Evolutionary conservation across 768 basidiomycete species (phyloP).

Genomic region (Rhodotorula taiwanensis): DNA sequence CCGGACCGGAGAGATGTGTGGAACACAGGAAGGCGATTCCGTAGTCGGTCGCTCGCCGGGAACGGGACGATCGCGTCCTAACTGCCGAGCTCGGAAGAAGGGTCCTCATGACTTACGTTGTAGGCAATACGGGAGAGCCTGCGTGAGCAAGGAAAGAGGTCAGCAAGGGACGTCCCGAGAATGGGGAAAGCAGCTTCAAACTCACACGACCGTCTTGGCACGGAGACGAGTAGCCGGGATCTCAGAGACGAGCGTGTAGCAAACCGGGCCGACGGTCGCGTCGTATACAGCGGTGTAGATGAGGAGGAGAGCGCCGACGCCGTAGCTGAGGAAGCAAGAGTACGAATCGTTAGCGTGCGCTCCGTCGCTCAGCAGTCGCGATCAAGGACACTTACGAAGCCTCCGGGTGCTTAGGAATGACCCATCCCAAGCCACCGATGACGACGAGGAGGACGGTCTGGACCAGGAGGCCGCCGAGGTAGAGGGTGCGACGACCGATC

Average conservation of each 20-base stretch:
- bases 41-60: no score
- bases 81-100: no score
- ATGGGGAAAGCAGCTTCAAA: no score
- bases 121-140: conserved; percentile 21
- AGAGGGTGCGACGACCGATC: conserved; percentile 46
- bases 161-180: conserved; percentile 12
- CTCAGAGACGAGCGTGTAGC: conserved; percentile 33
- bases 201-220: conserved; percentile 44
- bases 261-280: conserved; percentile 18
- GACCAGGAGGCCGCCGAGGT: conserved; percentile 43
- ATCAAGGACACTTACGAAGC: background rate
- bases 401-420: conserved; percentile 9
- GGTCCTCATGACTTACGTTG: no score
- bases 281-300: conserved; percentile 41
- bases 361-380: no score
- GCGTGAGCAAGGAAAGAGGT: conserved; percentile 30
- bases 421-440: conserved; percentile 45
- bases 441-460: conserved; percentile 42
- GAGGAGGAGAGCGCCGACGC: conserved; percentile 44
- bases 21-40: no score
- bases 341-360: no score
- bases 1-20: no score
- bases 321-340: conserved; percentile 39
- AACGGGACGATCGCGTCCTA: no score
- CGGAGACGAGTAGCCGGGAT: conserved; percentile 43